A percentile compares a stretch with the other conserved stretches of the same genome.
Evolutionary conservation across 1,284 basidiomycete genomes (phyloP).

Genomic region (Ustilago xerochloae): DNA sequence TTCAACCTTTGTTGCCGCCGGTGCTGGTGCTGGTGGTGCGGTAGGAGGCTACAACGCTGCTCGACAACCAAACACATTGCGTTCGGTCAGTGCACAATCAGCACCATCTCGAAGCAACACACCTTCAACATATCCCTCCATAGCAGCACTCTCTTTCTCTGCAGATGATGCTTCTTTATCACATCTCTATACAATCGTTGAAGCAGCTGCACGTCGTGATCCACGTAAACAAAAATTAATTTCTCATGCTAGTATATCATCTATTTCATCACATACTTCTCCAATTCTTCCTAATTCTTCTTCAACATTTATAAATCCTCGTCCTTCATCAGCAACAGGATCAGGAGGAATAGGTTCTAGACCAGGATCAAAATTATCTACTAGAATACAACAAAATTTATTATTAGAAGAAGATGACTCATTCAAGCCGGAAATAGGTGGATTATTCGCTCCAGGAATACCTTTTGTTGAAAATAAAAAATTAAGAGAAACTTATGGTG

Average conservation of each 20-base stretch:
- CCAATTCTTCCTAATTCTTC: too few species aligned
- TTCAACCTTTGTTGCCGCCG: constrained; percentile 24
- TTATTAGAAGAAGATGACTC: constrained; percentile 23
- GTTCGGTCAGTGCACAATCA: constrained; percentile 10
- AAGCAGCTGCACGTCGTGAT: constrained; percentile 55
- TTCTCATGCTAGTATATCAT: constrained; percentile 30
- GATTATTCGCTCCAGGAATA: constrained; percentile 48
- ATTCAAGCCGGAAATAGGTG: constrained; percentile 40
- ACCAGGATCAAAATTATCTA: constrained; percentile 28
- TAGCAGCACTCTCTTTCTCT: constrained; percentile 30
- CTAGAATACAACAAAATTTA: constrained; percentile 1
- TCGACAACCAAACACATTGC: constrained; percentile 1
- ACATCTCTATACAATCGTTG: constrained; percentile 59
- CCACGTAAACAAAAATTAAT: constrained; percentile 27
- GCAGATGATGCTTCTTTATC: constrained; percentile 52
- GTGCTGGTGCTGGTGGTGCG: neutral
- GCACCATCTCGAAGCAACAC: constrained; percentile 20
- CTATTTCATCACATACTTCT: constrained; percentile 10
- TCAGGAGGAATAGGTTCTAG: constrained; percentile 9
- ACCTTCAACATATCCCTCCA: constrained; percentile 23
- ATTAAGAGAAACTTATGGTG: constrained; percentile 35
- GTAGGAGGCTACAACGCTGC: too few species aligned
- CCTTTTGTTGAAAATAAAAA: constrained; percentile 42
- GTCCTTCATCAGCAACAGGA: constrained; percentile 6
- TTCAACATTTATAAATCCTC: too few species aligned